Evolutionary conservation across 306 rosid genomes (phyloP), one percentile per base, ranked within the genome.

Genomic region (Medicago arabica): DNA sequence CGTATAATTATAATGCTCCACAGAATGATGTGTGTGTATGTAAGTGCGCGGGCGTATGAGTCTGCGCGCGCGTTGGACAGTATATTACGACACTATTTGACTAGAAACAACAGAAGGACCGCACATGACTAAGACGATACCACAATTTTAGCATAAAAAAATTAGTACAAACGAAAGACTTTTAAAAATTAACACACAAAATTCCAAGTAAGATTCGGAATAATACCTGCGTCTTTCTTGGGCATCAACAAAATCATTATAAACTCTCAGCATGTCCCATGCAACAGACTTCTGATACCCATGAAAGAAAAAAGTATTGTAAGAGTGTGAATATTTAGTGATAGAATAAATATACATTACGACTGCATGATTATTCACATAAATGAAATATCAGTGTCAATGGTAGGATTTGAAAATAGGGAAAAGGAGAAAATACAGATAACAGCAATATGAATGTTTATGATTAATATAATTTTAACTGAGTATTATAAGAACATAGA

Each of bases 251-350:
- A 92, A 92, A 77, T 66, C 82, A 75, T 90, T 74, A 72, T 95
- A 95, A 74, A 95, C 82, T 83, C 72, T 92, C 71, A 86, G 89
- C 99, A 95, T 95, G 90, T 95, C 97, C 99, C 97, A 92, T 53
- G 99, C 93, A 85, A 86, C 90, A 76, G 96, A 92, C 73, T 85
- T 90, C 99, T 95, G 88, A 75, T 70, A 74, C 67, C 59, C 64
- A 75, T 16, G 64, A 69, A 21, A 76, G 75, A 58, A 17, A 58
- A 80, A 51, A 43, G 38, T 18, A 51, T 18, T 36, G 80, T 17
- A 46, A 28, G 31, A 82, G 50, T 67, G 69, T 38, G 43, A 61
- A 72, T 44, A 54, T 55, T 25, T 38, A 53, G 61, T 72, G 39
- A 62, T 36, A 66, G 76, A 72, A 78, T 65, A 71, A 70, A 49